Evolutionary conservation across 2,329 filamentous ascomycete genomes (phyloP).

Genomic region (Hypoxylon sp.): DNA sequence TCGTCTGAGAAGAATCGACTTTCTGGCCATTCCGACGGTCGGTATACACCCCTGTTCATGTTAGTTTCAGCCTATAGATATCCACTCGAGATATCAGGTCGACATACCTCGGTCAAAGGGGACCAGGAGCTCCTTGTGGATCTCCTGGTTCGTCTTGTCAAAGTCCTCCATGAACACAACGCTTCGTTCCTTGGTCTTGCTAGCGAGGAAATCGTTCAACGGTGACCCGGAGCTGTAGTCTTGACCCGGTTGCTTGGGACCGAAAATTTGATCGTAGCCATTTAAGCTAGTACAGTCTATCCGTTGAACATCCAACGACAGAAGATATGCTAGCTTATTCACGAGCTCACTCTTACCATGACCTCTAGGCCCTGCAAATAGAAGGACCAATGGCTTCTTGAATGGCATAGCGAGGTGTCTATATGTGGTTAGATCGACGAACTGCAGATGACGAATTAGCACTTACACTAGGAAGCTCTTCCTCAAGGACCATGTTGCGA

Average conservation of each 20-base stretch:
- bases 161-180: constrained; percentile 68
- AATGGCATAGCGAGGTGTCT: constrained; percentile 52
- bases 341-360: constrained; percentile 67
- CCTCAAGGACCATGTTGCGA: constrained; percentile 38
- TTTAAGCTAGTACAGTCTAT: constrained; percentile 60
- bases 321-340: constrained; percentile 57
- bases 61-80: constrained; percentile 2
- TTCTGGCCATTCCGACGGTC: constrained; percentile 56
- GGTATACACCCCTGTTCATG: constrained; percentile 58
- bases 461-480: constrained; percentile 43
- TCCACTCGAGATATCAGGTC: not conserved
- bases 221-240: constrained; percentile 57
- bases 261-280: constrained; percentile 60
- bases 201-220: constrained; percentile 64
- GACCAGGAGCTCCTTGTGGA: constrained; percentile 61
- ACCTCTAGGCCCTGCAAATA: constrained; percentile 63
- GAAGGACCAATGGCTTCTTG: constrained; percentile 58
- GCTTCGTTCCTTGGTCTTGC: constrained; percentile 54
- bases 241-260: constrained; percentile 55
- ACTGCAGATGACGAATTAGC: not conserved
- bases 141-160: constrained; percentile 60
- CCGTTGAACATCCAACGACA: constrained; percentile 55
- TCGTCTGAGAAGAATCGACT: constrained; percentile 61
- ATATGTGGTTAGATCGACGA: constrained; percentile 29
- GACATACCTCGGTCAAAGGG: constrained; percentile 61